Evolutionary conservation across 352 stramenopile genomes (phyloP).

Genomic region (Pythium brachiatum): DNA sequence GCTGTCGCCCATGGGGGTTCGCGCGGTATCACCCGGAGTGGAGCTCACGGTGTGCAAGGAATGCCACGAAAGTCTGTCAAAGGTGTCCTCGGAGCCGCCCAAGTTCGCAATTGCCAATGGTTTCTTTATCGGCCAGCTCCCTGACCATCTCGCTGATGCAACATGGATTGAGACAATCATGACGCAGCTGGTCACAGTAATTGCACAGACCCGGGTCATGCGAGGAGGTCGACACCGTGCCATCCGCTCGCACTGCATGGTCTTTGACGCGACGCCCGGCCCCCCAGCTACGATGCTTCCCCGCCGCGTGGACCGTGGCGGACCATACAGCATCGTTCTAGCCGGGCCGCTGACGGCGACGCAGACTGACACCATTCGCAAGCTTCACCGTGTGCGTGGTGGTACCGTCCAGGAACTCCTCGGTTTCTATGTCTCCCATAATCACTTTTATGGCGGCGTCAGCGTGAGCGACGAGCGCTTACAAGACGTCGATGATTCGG

Average conservation of each 20-base stretch:
- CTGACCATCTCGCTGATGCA: neutral
- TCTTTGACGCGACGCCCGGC: slow-evolving; percentile 22
- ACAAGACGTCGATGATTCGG: neutral
- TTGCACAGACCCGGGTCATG: slow-evolving; percentile 23
- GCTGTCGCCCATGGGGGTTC: too few relatives aligned
- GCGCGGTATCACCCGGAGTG: too few relatives aligned
- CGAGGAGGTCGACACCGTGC: slow-evolving; percentile 15
- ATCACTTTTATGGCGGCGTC: neutral
- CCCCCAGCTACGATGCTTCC: slow-evolving; percentile 23
- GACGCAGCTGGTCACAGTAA: slow-evolving; percentile 17
- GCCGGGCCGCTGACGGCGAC: slow-evolving; percentile 15
- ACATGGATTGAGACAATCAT: slow-evolving; percentile 18
- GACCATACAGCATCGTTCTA: slow-evolving; percentile 17
- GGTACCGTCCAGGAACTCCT: neutral
- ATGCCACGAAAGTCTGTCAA: slow-evolving; percentile 6
- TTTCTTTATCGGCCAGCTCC: slow-evolving; percentile 14
- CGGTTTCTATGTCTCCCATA: neutral
- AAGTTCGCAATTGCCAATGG: slow-evolving; percentile 25
- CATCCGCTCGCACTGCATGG: slow-evolving; percentile 26
- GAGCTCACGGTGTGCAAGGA: slow-evolving; percentile 3
- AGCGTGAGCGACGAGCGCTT: neutral
- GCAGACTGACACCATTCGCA: slow-evolving; percentile 12
- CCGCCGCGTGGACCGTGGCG: neutral
- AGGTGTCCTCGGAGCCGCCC: neutral
- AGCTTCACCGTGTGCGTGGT: slow-evolving; percentile 13